Conservation (phyloP, 768 basidiomycete genomes). For the Tylopilus cervinicoccineus region DNA sequence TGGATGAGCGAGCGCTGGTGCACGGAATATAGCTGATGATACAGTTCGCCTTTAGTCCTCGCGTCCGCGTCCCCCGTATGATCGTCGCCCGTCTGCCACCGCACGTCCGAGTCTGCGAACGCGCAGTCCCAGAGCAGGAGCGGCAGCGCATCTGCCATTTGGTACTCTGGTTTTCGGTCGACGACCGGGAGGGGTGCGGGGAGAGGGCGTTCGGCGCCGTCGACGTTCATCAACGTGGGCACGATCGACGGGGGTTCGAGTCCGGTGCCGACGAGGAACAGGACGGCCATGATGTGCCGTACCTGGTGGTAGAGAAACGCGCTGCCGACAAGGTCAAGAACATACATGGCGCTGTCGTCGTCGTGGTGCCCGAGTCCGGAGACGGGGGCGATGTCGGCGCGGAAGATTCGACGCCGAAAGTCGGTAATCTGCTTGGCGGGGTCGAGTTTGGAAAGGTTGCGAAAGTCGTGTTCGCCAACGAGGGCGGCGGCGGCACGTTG, state of each 20-base stretch:
- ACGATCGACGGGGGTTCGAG: conserved; percentile 74
- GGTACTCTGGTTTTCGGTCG: conserved; percentile 79
- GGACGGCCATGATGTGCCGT: conserved; percentile 86
- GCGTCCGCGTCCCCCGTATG: conserved; percentile 16
- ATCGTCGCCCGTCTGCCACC: conserved; percentile 64
- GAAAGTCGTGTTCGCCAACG: conserved; percentile 90
- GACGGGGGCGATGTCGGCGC: conserved; percentile 58
- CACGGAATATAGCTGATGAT: conserved; percentile 50
- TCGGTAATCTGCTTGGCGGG: conserved; percentile 84
- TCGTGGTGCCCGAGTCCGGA: conserved; percentile 8
- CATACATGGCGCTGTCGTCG: conserved; percentile 45
- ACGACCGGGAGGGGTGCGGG: conserved; percentile 44
- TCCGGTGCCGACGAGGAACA: conserved; percentile 83
- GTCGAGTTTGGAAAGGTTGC: conserved; percentile 94
- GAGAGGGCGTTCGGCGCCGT: conserved; percentile 23
- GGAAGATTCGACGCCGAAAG: conserved; percentile 65
- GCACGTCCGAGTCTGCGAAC: conserved; percentile 60
- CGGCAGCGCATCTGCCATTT: conserved; percentile 90
- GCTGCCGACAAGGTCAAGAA: conserved; percentile 80
- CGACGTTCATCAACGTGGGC: conserved; percentile 68
- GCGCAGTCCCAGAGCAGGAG: conserved; percentile 90
- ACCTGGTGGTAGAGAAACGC: conserved; percentile 97
- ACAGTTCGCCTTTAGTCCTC: conserved; percentile 37
- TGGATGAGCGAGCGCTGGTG: conserved; percentile 61
- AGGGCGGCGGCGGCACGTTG: conserved; percentile 64